These are phyloP conservation scores for Venturia nashicola DNA, from an alignment of 2,329 filamentous ascomycete genomes.

Conservation along the genomic window DNA sequence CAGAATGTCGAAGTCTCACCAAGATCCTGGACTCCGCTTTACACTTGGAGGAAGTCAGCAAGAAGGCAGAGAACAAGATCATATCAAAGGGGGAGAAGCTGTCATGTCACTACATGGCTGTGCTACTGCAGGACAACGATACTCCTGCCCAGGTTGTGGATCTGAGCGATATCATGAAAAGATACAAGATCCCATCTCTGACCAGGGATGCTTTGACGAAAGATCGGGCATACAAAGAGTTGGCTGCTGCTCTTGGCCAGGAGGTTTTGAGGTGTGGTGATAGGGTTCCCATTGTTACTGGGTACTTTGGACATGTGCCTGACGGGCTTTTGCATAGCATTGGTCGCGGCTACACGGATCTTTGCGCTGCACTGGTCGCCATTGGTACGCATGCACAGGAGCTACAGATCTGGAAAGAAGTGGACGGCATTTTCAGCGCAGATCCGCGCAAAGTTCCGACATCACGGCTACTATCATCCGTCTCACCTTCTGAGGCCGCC, in stretches of 20 bases:
- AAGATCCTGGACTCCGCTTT: constrained; percentile 59
- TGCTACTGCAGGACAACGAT: constrained; percentile 66
- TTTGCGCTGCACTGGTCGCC: constrained; percentile 84
- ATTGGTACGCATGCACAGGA: constrained; percentile 80
- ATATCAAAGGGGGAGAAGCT: constrained; percentile 94
- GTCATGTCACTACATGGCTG: constrained; percentile 82
- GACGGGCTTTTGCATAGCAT: constrained; percentile 85
- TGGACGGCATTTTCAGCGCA: constrained; percentile 84
- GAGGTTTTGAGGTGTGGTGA: constrained; percentile 30
- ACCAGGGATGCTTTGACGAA: constrained; percentile 25
- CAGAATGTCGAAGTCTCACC: constrained; percentile 68
- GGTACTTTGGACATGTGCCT: constrained; percentile 89
- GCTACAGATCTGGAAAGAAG: constrained; percentile 97
- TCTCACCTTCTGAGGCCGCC: constrained; percentile 88
- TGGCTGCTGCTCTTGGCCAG: constrained; percentile 28
- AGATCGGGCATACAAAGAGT: constrained; percentile 34
- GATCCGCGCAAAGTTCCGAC: constrained; percentile 87
- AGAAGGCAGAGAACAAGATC: constrained; percentile 52
- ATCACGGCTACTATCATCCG: constrained; percentile 73
- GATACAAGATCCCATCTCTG: constrained; percentile 18
- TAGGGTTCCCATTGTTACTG: constrained; percentile 49
- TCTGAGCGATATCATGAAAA: constrained; percentile 68
- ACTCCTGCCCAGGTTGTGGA: constrained; percentile 86
- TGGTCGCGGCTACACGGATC: constrained; percentile 89
- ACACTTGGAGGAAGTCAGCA: constrained; percentile 39